phyloP scores from a whole-genome alignment of 768 basidiomycete genomes.

The Mrakia frigida region DNA sequence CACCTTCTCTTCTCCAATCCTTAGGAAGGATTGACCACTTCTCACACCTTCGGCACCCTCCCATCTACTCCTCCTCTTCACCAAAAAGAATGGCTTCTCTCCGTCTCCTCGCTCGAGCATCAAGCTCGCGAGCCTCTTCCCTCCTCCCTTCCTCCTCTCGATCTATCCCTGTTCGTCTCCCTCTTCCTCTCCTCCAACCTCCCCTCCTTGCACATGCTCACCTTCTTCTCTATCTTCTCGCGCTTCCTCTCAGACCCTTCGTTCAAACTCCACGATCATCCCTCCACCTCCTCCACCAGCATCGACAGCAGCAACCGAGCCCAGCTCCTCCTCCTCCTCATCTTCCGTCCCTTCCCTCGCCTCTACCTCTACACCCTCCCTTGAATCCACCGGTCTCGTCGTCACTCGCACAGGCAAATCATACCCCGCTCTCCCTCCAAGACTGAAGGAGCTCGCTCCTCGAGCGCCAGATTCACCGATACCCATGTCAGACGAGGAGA shows the following conservation, averaged over 20 bases:
- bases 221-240: background rate
- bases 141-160: background rate
- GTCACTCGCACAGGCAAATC: background rate
- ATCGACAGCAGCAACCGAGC: background rate
- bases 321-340: background rate
- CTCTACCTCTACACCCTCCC: background rate
- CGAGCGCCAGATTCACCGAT: conserved; percentile 7
- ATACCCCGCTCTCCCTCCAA: background rate
- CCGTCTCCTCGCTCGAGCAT: background rate
- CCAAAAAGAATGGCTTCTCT: background rate
- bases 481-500: background rate
- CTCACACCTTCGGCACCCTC: no score
- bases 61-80: background rate
- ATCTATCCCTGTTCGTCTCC: background rate
- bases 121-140: conserved; percentile 8
- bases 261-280: background rate
- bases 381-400: background rate
- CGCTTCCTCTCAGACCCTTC: background rate
- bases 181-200: background rate
- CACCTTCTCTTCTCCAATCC: no score
- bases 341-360: background rate
- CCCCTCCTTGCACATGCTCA: background rate
- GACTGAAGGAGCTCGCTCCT: background rate
- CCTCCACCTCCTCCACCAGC: background rate
- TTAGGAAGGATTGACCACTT: no score